A percentile compares a stretch with the other conserved stretches of the same genome.
Conservation (phyloP, 2,329 filamentous ascomycete genomes). For the Fusarium devonianum region DNA sequence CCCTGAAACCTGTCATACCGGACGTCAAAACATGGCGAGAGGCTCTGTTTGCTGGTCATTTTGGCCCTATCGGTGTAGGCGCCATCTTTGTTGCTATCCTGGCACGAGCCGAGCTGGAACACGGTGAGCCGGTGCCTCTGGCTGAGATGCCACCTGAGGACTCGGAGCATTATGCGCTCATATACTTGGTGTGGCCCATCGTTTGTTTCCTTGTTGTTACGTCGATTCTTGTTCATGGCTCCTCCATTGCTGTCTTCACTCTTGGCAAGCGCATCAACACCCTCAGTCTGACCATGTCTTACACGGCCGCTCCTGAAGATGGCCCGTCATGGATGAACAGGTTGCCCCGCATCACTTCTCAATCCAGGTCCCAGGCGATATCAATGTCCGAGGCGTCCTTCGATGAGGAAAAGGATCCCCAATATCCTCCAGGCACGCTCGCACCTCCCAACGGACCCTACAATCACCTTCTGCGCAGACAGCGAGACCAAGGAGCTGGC, state of each 20-base stretch:
- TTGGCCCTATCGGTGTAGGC: conserved; percentile 95
- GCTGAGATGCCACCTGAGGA: conserved; percentile 63
- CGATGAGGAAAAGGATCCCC: conserved; percentile 67
- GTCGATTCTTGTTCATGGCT: conserved; percentile 95
- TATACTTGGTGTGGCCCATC: conserved; percentile 93
- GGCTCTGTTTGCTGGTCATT: conserved; percentile 94
- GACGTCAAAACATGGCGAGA: conserved; percentile 99
- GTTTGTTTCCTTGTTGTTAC: conserved; percentile 92
- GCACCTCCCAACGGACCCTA: conserved; percentile 68
- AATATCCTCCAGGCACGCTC: conserved; percentile 72
- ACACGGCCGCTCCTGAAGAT: conserved; percentile 88
- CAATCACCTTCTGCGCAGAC: conserved; percentile 75
- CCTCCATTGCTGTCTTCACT: conserved; percentile 97
- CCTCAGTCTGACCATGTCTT: conserved; percentile 92
- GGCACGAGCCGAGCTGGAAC: conserved; percentile 89
- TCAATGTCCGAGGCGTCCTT: conserved; percentile 82
- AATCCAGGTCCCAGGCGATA: conserved; percentile 81
- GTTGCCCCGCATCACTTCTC: conserved; percentile 73
- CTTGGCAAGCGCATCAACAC: conserved; percentile 99
- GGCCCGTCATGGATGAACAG: conserved; percentile 95
- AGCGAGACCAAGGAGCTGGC: conserved; percentile 74
- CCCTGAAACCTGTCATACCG: conserved; percentile 89
- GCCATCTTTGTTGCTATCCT: conserved; percentile 95
- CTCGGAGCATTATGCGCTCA: conserved; percentile 69
- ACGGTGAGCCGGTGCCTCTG: conserved; percentile 76